A percentile compares a stretch with the other conserved stretches of the same genome.
These are phyloP conservation scores for Allium fistulosum DNA, from an alignment of 106 monocot genomes.

Conservation along the genomic window DNA sequence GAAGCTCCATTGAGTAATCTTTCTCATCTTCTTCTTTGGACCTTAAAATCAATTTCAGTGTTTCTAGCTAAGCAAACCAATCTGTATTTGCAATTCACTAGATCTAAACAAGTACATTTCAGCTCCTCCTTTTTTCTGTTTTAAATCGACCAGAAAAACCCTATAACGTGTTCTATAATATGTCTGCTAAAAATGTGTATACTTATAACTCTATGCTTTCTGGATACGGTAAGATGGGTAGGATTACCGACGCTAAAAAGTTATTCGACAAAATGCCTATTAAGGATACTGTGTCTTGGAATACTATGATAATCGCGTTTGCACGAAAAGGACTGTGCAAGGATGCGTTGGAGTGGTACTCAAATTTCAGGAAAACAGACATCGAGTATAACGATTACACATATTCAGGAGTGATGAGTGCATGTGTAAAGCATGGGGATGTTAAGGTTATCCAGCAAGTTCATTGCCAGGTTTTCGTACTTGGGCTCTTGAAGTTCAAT, in stretches of 20 bases:
- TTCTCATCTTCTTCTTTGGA: no score
- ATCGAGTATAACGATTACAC: constrained; percentile 34
- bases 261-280: constrained; percentile 50
- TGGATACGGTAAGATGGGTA: constrained; percentile 42
- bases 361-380: constrained; percentile 25
- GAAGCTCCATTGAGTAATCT: no score
- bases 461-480: constrained; percentile 49
- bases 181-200: constrained; percentile 46
- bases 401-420: constrained; percentile 47
- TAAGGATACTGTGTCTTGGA: constrained; percentile 62
- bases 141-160: constrained; percentile 29
- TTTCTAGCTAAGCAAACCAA: constrained; percentile 28
- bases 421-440: constrained; percentile 37
- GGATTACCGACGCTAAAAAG: constrained; percentile 19
- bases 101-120: constrained; percentile 24
- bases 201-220: constrained; percentile 78
- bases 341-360: constrained; percentile 39
- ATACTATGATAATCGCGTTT: constrained; percentile 53
- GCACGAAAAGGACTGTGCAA: constrained; percentile 22
- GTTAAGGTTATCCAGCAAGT: constrained; percentile 26
- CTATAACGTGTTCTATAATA: constrained; percentile 41
- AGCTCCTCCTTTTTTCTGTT: constrained; percentile 31
- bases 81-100: constrained; percentile 37
- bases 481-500: constrained; percentile 37
- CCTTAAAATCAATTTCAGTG: background rate